phyloP scores from a whole-genome alignment of 108 stramenopile species.

The Hondaea fermentalgiana region DNA sequence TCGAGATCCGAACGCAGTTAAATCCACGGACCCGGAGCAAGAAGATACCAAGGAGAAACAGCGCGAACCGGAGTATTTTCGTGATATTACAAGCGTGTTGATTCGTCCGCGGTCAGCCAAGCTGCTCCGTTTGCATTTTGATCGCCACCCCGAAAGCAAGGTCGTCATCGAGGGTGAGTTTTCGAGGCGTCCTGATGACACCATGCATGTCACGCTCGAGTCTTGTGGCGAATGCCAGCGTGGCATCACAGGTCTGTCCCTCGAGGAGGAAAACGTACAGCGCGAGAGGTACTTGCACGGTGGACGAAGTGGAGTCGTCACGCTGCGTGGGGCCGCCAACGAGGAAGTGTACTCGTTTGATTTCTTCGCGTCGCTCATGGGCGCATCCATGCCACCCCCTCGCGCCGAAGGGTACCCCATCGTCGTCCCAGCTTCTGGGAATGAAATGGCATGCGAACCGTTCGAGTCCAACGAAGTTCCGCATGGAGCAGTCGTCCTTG shows the following conservation, averaged over 20 bases:
- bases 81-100: background rate
- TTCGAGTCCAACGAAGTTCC: background rate
- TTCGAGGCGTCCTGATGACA: background rate
- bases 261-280: background rate
- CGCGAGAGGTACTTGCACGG: background rate
- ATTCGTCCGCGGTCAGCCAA: background rate
- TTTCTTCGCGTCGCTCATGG: background rate
- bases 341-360: background rate
- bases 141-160: background rate
- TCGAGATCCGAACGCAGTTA: background rate
- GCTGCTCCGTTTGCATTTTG: background rate
- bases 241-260: background rate
- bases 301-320: background rate
- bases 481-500: background rate
- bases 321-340: background rate
- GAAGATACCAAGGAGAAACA: background rate
- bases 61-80: background rate
- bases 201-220: background rate
- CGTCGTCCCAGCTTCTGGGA: background rate
- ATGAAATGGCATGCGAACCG: background rate
- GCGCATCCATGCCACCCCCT: background rate
- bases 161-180: background rate
- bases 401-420: background rate
- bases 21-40: background rate
- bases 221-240: background rate